A percentile compares a stretch with the other conserved stretches of the same genome.
Evolutionary conservation across 106 monocot genomes (phyloP).

Genomic region (Triglochin maritima): DNA sequence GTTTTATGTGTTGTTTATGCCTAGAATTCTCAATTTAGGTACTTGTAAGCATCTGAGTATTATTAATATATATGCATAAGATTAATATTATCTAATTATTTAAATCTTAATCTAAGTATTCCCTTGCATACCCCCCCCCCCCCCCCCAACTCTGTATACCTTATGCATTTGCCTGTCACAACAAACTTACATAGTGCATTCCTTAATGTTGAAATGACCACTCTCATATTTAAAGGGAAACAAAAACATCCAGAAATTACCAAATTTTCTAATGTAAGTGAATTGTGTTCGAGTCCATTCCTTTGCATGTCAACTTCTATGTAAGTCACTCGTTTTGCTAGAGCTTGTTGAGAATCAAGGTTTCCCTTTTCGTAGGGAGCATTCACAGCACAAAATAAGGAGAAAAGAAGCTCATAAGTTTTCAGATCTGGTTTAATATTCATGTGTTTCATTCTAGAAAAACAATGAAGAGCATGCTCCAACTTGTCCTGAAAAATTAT

Average conservation of each 20-base stretch:
- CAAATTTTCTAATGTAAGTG: slow-evolving; percentile 62
- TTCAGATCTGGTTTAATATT: slow-evolving; percentile 47
- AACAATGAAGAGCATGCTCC: slow-evolving; percentile 55
- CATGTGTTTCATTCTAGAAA: slow-evolving; percentile 52
- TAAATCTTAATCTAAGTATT: no score
- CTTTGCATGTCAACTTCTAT: slow-evolving; percentile 73
- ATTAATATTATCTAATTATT: no score
- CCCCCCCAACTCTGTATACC: no score
- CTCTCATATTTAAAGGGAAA: neutral
- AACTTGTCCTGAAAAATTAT: slow-evolving; percentile 53
- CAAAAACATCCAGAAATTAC: slow-evolving; percentile 24
- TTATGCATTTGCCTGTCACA: neutral
- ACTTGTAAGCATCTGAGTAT: no score
- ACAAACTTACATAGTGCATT: no score
- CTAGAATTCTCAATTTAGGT: no score
- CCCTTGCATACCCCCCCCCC: no score
- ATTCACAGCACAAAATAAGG: slow-evolving; percentile 71
- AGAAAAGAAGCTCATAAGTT: slow-evolving; percentile 69
- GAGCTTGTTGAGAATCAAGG: slow-evolving; percentile 52
- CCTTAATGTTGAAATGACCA: no score
- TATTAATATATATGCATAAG: no score
- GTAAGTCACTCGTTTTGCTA: slow-evolving; percentile 39
- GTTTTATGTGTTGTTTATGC: no score
- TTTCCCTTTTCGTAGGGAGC: slow-evolving; percentile 70
- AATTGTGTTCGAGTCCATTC: slow-evolving; percentile 59